Conservation (phyloP, 2,329 filamentous ascomycete genomes). For the Aspergillus tubingensis region DNA sequence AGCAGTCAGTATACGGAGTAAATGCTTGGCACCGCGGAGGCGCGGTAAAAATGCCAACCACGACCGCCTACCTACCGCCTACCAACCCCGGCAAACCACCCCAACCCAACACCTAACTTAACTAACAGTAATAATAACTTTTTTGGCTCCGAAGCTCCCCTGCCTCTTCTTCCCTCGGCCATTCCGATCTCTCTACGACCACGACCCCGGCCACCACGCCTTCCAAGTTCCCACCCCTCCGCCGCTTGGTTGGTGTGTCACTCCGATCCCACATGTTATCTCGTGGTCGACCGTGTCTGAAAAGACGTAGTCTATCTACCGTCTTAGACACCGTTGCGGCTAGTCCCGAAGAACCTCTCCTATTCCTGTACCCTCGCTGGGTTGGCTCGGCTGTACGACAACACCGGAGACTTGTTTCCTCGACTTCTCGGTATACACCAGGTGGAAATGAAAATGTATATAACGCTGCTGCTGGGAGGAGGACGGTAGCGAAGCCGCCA, state of each 20-base stretch:
- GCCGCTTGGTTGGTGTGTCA: constrained; percentile 9
- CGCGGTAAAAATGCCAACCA: no score
- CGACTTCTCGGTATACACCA: no score
- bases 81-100: no score
- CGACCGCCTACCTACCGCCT: no score
- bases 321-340: constrained; percentile 40
- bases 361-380: constrained; percentile 50
- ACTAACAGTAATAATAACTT: neutral
- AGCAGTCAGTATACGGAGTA: no score
- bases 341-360: constrained; percentile 45
- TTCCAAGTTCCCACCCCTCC: neutral
- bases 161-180: no score
- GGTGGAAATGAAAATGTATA: neutral
- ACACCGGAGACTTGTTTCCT: constrained; percentile 21
- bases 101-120: no score
- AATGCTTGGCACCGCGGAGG: neutral
- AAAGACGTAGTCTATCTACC: constrained; percentile 40
- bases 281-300: constrained; percentile 44
- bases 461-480: neutral
- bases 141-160: neutral
- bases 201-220: no score
- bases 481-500: neutral
- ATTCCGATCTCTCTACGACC: no score
- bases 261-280: constrained; percentile 42
- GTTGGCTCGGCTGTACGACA: constrained; percentile 31